phyloP scores from a whole-genome alignment of 305 asterid genomes.

The Ruellia speciosa region DNA sequence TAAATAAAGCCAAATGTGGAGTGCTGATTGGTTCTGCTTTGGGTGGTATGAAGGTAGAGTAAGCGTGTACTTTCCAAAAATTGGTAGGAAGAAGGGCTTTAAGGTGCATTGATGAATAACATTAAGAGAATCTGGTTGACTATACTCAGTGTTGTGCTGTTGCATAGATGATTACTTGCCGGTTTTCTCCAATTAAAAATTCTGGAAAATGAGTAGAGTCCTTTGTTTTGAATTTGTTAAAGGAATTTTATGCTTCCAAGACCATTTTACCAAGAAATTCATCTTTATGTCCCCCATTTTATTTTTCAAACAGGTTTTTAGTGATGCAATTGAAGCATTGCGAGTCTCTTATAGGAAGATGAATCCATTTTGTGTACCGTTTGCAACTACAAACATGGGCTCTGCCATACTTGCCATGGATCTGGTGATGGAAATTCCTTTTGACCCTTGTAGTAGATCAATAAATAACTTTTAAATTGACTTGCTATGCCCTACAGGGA shows the following conservation, averaged over 20 bases:
- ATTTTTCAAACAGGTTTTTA: constrained; percentile 60
- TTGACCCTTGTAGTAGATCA: constrained; percentile 3
- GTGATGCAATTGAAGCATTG: constrained; percentile 84
- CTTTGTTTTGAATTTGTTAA: background rate
- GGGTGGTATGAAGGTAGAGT: constrained; percentile 88
- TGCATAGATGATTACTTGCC: background rate
- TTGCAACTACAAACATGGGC: constrained; percentile 91
- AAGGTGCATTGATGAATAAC: constrained; percentile 8
- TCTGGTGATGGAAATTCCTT: constrained; percentile 40
- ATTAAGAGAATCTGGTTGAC: constrained; percentile 13
- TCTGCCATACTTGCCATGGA: constrained; percentile 94
- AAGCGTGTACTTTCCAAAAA: constrained; percentile 11
- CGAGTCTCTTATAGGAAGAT: constrained; percentile 82
- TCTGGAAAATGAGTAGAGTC: background rate
- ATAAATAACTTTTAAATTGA: constrained; percentile 15
- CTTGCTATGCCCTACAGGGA: constrained; percentile 45
- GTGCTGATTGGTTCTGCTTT: constrained; percentile 85
- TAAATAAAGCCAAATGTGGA: constrained; percentile 74
- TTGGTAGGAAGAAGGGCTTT: constrained; percentile 4
- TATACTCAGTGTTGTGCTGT: background rate
- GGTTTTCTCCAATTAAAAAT: background rate
- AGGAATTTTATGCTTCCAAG: constrained; percentile 4
- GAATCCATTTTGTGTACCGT: constrained; percentile 95
- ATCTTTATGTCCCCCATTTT: constrained; percentile 43
- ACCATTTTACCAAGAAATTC: constrained; percentile 30